A percentile compares a stretch with the other conserved stretches of the same genome.
phyloP scores from a whole-genome alignment of 75 land plant genomes.

The Cupressus sempervirens region DNA sequence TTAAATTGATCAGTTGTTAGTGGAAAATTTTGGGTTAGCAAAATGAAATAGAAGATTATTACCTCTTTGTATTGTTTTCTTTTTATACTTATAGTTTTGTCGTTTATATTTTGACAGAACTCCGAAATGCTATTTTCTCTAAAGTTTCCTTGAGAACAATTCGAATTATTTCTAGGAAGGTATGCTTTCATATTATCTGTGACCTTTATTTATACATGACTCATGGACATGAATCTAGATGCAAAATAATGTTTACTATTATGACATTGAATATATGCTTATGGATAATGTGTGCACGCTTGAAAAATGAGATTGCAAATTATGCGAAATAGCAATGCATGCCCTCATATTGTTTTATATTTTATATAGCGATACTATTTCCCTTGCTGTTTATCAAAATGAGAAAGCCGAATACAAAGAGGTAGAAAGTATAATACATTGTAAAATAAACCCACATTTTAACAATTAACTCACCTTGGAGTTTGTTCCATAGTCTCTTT shows the following conservation, averaged over 20 bases:
- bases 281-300: background rate
- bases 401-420: background rate
- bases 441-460: background rate
- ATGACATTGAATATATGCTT: background rate
- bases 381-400: background rate
- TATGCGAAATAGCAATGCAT: background rate
- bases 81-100: background rate
- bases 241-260: background rate
- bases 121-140: conserved; percentile 93
- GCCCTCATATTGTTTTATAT: background rate
- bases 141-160: conserved; percentile 90
- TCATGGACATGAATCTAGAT: background rate
- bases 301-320: background rate
- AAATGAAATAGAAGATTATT: background rate
- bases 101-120: conserved; percentile 39
- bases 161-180: conserved; percentile 90
- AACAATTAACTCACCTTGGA: background rate
- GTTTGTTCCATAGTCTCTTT: background rate
- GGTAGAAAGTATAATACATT: background rate
- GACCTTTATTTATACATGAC: background rate
- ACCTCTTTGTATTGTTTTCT: conserved; percentile 3
- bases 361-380: background rate
- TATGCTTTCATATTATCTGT: conserved; percentile 15
- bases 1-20: conserved; percentile 6
- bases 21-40: background rate